Evolutionary conservation across 208 protist species (phyloP).

Genomic region (Wallacemonas sp.): DNA sequence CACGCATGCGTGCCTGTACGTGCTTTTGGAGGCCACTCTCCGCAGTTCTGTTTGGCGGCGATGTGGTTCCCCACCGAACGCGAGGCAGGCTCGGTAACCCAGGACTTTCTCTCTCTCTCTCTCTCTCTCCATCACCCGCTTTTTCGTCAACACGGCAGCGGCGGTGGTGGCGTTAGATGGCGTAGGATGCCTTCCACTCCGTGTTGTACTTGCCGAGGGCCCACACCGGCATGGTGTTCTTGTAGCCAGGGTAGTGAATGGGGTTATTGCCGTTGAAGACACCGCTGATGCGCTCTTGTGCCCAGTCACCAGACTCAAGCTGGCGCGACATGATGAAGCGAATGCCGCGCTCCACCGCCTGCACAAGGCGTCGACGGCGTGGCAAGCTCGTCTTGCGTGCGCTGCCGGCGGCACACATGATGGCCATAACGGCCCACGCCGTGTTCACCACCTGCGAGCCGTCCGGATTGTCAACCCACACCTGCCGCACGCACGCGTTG

Average conservation of each 20-base stretch:
- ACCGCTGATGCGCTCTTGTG: conserved; percentile 94
- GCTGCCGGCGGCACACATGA: conserved; percentile 86
- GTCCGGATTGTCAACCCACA: conserved; percentile 82
- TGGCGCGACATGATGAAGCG: conserved; percentile 85
- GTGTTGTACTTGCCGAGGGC: conserved; percentile 89
- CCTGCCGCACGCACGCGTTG: conserved; percentile 83
- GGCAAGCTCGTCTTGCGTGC: conserved; percentile 15
- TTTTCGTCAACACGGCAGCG: background rate
- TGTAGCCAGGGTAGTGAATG: conserved; percentile 97
- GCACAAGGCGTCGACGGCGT: conserved; percentile 31
- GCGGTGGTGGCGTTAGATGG: conserved; percentile 1
- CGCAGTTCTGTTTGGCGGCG: no score
- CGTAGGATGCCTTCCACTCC: conserved; percentile 60
- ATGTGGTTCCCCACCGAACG: no score
- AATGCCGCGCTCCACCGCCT: conserved; percentile 83
- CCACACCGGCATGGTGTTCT: conserved; percentile 97
- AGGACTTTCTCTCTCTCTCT: conserved; percentile 8
- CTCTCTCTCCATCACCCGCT: background rate
- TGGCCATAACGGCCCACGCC: conserved; percentile 94
- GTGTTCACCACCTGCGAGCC: conserved; percentile 96
- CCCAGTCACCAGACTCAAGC: conserved; percentile 84
- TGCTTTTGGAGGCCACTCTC: no score
- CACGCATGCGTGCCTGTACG: no score
- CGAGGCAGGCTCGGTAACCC: background rate
- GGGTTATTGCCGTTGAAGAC: conserved; percentile 98